Evolutionary conservation across 345 rosid genomes (phyloP).

Genomic region (Zanthoxylum bungeanum): DNA sequence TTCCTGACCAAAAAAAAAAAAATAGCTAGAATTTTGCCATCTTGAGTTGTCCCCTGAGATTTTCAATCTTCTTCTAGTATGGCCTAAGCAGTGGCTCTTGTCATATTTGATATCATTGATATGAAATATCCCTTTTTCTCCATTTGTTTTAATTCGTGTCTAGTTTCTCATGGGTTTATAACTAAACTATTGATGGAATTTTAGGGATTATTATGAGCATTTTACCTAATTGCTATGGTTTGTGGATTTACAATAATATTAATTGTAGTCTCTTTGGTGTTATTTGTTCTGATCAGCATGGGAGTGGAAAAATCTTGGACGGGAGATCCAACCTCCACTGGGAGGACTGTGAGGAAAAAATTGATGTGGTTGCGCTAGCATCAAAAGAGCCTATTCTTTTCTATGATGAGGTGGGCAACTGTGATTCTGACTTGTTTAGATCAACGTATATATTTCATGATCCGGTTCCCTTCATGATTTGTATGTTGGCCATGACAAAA

Average conservation of each 20-base stretch:
- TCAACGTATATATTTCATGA: not conserved
- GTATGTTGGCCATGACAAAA: constrained; percentile 10
- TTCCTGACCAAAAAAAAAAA: not conserved
- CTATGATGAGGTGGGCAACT: constrained; percentile 74
- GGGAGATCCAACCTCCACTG: constrained; percentile 42
- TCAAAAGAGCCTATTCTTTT: constrained; percentile 95
- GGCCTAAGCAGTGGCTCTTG: not conserved
- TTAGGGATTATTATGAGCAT: not conserved
- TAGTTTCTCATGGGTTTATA: not conserved
- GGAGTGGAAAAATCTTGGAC: constrained; percentile 20
- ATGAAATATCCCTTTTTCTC: not conserved
- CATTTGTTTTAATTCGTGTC: not conserved
- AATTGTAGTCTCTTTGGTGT: constrained; percentile 11
- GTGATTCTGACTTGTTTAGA: not conserved
- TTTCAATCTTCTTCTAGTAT: not conserved
- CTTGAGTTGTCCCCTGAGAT: not conserved
- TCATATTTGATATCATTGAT: not conserved
- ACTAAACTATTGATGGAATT: not conserved
- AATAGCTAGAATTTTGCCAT: constrained; percentile 1
- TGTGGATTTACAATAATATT: not conserved
- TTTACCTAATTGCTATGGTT: not conserved
- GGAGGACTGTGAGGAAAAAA: constrained; percentile 77
- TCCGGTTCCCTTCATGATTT: constrained; percentile 8
- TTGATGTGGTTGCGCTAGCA: constrained; percentile 72
- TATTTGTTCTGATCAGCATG: constrained; percentile 33